These are phyloP conservation scores for Petunia secreta DNA, from an alignment of 257 asterid genomes.

Conservation along the genomic window DNA sequence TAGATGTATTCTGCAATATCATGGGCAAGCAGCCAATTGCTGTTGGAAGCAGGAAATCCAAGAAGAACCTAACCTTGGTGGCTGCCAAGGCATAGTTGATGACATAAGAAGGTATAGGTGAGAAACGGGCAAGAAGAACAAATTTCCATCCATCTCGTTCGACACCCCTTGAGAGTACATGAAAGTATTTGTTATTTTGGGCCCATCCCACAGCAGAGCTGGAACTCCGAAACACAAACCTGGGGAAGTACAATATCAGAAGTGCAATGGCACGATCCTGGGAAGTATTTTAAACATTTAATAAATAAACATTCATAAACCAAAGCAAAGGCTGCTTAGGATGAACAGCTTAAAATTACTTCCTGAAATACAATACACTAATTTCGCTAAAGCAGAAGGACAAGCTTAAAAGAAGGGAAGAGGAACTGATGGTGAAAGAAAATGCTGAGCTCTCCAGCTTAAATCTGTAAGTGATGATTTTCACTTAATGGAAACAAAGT, in stretches of 20 bases:
- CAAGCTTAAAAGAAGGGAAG: neutral
- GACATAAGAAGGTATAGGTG: constrained; percentile 92
- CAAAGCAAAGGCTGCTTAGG: neutral
- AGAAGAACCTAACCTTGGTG: constrained; percentile 64
- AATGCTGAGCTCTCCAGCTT: neutral
- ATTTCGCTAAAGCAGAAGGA: neutral
- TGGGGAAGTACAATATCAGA: constrained; percentile 31
- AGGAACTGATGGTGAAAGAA: constrained; percentile 1
- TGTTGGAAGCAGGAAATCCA: constrained; percentile 90
- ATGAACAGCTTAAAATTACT: neutral
- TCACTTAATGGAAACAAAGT: neutral
- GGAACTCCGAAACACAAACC: constrained; percentile 65
- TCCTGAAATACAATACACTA: neutral
- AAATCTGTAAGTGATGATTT: neutral
- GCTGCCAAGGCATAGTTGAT: constrained; percentile 95
- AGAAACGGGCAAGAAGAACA: constrained; percentile 94
- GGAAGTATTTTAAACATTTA: neutral
- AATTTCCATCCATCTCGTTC: constrained; percentile 93
- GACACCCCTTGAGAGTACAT: constrained; percentile 74
- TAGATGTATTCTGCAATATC: constrained; percentile 94
- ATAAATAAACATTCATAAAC: constrained; percentile 16
- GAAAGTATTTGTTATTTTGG: constrained; percentile 73
- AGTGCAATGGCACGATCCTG: neutral
- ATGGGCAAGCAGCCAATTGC: constrained; percentile 90
- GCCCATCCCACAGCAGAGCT: constrained; percentile 70